phyloP scores from a whole-genome alignment of 495 filamentous ascomycete genomes.

The Penicillium tannophilum region DNA sequence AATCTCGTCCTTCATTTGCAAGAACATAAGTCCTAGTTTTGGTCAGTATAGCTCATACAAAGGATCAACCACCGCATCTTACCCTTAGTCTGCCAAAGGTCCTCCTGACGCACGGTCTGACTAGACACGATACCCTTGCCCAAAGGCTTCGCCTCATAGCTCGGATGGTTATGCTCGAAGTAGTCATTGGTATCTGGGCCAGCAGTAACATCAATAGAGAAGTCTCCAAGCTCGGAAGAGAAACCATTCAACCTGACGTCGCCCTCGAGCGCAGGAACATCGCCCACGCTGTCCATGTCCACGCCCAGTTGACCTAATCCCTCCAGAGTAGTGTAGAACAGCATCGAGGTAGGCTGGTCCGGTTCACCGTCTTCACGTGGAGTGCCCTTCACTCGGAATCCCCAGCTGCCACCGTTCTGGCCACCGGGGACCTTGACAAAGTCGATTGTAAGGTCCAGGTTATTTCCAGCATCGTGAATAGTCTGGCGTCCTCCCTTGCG shows the following conservation, averaged over 20 bases:
- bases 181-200: conserved; percentile 63
- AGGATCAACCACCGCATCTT: conserved; percentile 12
- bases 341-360: conserved; percentile 71
- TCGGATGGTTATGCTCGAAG: conserved; percentile 62
- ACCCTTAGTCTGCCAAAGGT: conserved; percentile 86
- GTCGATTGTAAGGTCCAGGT: conserved; percentile 84
- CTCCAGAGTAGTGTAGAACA: conserved; percentile 82
- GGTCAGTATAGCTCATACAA: conserved; percentile 13
- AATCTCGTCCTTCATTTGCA: conserved; percentile 74
- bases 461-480: conserved; percentile 85
- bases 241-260: conserved; percentile 76
- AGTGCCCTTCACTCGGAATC: conserved; percentile 78
- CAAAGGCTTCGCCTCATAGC: conserved; percentile 72
- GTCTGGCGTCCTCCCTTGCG: conserved; percentile 83
- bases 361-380: conserved; percentile 67
- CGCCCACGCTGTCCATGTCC: conserved; percentile 46
- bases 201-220: conserved; percentile 76
- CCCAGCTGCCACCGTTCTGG: conserved; percentile 88
- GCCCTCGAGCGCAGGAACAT: conserved; percentile 63
- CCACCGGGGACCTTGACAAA: conserved; percentile 95
- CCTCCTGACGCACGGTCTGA: conserved; percentile 62
- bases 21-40: conserved; percentile 62
- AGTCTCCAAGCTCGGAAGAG: conserved; percentile 77
- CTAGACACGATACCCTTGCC: conserved; percentile 76
- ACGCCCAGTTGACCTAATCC: conserved; percentile 70